Base-by-base conservation (phyloP, 2,329 filamentous ascomycete species). In the Aspergillus fructus region DNA sequence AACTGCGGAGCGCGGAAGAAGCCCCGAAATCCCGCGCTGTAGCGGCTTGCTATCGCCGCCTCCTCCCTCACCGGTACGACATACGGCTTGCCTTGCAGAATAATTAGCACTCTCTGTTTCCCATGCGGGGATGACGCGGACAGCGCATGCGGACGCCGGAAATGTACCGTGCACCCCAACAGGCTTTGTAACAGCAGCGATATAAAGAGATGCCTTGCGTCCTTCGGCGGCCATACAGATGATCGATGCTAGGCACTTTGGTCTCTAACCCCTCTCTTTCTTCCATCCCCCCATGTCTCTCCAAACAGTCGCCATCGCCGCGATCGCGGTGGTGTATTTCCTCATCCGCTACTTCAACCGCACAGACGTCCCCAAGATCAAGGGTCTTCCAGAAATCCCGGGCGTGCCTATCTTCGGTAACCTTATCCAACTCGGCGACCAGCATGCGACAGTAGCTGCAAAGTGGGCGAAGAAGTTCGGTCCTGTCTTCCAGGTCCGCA, bases 341-440 rank as follows among this genome's bases (percentile, higher is more conserved):
- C 48, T 78, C 39, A 68, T 78, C 58, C 74, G 74, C 47, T 77
- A 76, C 53, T 64, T 78, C 33, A 78, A 78, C 48, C 71, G 70
- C 67, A 87, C 85, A 2, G 84, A 87, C 61, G 73, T 78, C 0
- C 81, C 84, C 5, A 85, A 84, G 65, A 85, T 87, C 69, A 86
- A 86, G 64, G 80, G 79, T 5, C 71, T 87, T 1, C 84, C 85
- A 2, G 84, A 87, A 63, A 80, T 87, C 42, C 84, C 85, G 0
- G 85, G 85, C 0, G 68, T 86, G 4, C 85, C 85, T 4, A 65
- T 89, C 8, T 85, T 89, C 62, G 86, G 86, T 5, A 88, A 85
- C 59, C 74, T 89, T 4, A 66, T 87, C 1, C 82, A 87, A 63
- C 76, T 89, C 6, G 84, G 85, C 3, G 77, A 79, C 2, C 75